These are phyloP conservation scores for Malbranchea cinnamomea DNA, from an alignment of 2,329 filamentous ascomycete species.

Conservation along the genomic window DNA sequence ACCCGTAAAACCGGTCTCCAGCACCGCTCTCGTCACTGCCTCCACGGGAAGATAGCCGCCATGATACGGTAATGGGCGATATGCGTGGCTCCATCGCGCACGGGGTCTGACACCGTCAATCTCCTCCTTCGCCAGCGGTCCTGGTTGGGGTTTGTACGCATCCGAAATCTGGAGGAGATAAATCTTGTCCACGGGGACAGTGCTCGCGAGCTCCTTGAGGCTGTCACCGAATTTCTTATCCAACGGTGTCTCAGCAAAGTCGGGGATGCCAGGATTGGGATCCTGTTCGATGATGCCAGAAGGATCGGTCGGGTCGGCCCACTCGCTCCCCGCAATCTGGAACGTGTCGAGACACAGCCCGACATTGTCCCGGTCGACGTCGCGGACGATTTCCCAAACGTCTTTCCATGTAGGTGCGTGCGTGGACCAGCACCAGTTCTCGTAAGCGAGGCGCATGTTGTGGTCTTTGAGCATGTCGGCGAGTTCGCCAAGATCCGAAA, in stretches of 20 bases:
- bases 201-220: constrained; percentile 39
- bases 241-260: constrained; percentile 28
- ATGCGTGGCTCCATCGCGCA: constrained; percentile 57
- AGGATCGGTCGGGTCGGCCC: constrained; percentile 52
- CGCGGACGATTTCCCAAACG: constrained; percentile 52
- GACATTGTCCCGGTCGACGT: constrained; percentile 49
- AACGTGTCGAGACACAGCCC: constrained; percentile 68
- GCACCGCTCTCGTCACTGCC: constrained; percentile 49
- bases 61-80: constrained; percentile 52
- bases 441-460: constrained; percentile 52
- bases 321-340: constrained; percentile 58
- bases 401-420: constrained; percentile 53
- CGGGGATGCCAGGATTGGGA: no score
- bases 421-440: constrained; percentile 73
- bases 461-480: constrained; percentile 45
- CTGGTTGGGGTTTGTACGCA: constrained; percentile 48
- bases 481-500: constrained; percentile 47
- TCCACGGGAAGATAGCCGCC: constrained; percentile 56
- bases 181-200: constrained; percentile 54
- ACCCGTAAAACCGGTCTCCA: constrained; percentile 50
- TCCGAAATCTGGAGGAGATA: constrained; percentile 63
- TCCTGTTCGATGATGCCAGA: constrained; percentile 41
- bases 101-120: constrained; percentile 43
- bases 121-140: constrained; percentile 39
- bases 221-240: constrained; percentile 38